Evolutionary conservation across 2,329 filamentous ascomycete genomes (phyloP), one percentile per base, ranked within the genome.

Genomic region (Fusarium acutatum): DNA sequence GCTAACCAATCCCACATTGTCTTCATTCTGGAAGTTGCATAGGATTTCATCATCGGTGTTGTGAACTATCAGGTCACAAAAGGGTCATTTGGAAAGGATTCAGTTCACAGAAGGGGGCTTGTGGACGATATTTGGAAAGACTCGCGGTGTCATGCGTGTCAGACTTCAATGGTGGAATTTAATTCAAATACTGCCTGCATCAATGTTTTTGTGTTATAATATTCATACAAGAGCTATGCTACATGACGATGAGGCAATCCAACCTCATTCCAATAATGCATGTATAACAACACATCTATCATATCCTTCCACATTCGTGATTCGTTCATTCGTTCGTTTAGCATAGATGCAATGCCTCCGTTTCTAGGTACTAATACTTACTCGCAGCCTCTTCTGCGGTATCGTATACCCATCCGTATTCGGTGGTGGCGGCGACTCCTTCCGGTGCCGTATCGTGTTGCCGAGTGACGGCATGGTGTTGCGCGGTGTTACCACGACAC

Each of bases 241-340:
- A 65, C 44, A 56, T 35, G 57, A 41, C 56, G 47, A 72, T 68
- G 46, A 72, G 50, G 56, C 41, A 59, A 60, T 28, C 41, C 30
- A 52, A 72, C 67, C 61, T 65, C 65, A 38, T 64, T 69, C 40
- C 59, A 65, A 64, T 58, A 67, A 74, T 67, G 61, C 61, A 73
- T 73, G 30, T 52, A 50, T 35, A 59, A 52, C 20, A 68, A 46
- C 65, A 46, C 47, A 60, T 49, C 54, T 57, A 57, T 47, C 47
- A 53, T 41, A 34, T 57, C 44, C 24, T 35, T 53, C 38, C 32
- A 64, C 41, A 17, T 70, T 69, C 60, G 44, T 62, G 60, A 37
- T 34, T 34, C n/a, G 30, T 60, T 37, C 56, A 50, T 65, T 40
- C 56, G 56, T 64, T 64, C 43, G 40, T 53, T 57, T 26, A 32